Base-by-base conservation (phyloP, 2,329 filamentous ascomycete species). In the Aspergillus sp. region DNA sequence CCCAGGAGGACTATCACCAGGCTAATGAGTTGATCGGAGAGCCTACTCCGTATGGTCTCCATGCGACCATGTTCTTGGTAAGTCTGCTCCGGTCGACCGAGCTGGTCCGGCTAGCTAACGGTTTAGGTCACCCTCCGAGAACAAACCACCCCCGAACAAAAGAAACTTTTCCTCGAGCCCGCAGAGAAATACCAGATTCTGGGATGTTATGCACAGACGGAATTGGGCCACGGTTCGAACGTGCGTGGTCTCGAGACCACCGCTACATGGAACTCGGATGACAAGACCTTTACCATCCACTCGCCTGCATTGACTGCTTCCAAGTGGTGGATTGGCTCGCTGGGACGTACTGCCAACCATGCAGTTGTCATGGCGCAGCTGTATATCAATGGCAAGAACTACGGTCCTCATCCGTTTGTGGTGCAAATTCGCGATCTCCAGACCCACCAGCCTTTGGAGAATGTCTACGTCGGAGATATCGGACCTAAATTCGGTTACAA, bases 311-410 rank as follows among this genome's bases (percentile, higher is more conserved):
- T 90, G 44, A 90, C 86, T 2, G 79, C 86, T 0, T 85, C 83
- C 30, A 91, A 91, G 61, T 91, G 86, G 86, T 90, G 87, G 87
- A 89, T 89, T 54, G 87, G 87, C 1, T 86, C 85, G 8, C 74
- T 90, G 4, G 87, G 86, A 40, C 77, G 84, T 54, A 83, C 83
- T 3, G 86, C 87, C 36, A 90, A 88, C 61, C 77, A 88, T 58
- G 86, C 86, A 1, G 81, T 88, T 2, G 85, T 90, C 4, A 88
- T 90, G 76, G 86, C 87, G 0, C 86, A 90, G 66, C 73, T 90
- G 27, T 77, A 83, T 49, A 76, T 89, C 48, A 70, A 73, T 47
- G 85, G 84, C 52, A 86, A 85, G 66, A 69, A 74, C 12, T 82
- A 82, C 51, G 86, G 87, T 0, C 86, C 86, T 32, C 86, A 90